Evolutionary conservation across 495 filamentous ascomycete species (phyloP).

Genomic region (Penicillium fimorum): DNA sequence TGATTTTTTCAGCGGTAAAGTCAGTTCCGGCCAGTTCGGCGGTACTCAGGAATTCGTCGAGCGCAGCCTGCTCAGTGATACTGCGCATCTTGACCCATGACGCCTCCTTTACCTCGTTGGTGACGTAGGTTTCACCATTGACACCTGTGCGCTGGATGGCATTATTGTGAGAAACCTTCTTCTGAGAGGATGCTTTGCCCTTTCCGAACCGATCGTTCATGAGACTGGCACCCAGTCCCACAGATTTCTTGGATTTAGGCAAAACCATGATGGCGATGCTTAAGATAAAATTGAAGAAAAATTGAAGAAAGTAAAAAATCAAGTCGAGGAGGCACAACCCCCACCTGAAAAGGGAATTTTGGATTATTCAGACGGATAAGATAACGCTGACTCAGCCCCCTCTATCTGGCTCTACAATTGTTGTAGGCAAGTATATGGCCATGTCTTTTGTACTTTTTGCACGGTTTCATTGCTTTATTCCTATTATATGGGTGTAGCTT

Average conservation of each 20-base stretch:
- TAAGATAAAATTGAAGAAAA: constrained; percentile 12
- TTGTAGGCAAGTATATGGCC: background rate
- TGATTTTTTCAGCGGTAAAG: constrained; percentile 98
- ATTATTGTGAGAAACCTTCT: constrained; percentile 64
- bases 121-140: constrained; percentile 48
- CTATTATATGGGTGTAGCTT: background rate
- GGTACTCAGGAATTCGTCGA: constrained; percentile 83
- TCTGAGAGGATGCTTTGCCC: constrained; percentile 73
- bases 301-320: constrained; percentile 17
- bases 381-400: constrained; percentile 32
- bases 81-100: constrained; percentile 84
- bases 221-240: constrained; percentile 87
- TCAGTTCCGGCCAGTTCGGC: constrained; percentile 96
- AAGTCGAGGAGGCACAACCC: constrained; percentile 18
- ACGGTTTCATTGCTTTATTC: background rate
- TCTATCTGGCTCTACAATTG: background rate
- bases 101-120: constrained; percentile 48
- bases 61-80: constrained; percentile 93
- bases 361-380: constrained; percentile 37
- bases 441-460: background rate
- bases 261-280: constrained; percentile 69
- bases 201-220: constrained; percentile 95
- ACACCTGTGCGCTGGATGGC: constrained; percentile 44
- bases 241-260: constrained; percentile 90
- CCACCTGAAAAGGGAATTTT: constrained; percentile 36